These are phyloP conservation scores for Xylariaceae sp. DNA, from an alignment of 2,329 filamentous ascomycete genomes.

Conservation along the genomic window DNA sequence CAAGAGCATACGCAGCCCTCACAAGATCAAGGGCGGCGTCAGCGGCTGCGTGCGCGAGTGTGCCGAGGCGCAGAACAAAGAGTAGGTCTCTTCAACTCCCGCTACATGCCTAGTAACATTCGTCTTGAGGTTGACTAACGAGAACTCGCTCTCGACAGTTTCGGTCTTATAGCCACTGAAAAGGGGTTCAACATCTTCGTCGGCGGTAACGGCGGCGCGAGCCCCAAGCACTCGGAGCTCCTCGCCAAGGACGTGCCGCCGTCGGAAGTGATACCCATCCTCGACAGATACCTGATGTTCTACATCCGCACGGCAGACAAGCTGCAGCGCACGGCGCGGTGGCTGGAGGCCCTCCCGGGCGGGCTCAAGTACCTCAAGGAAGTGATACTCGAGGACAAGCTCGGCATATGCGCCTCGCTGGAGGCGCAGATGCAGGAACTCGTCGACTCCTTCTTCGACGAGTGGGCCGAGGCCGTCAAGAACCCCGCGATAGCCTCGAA, in stretches of 20 bases:
- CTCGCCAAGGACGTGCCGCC: conserved; percentile 82
- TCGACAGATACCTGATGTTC: conserved; percentile 87
- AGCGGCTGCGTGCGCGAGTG: conserved; percentile 90
- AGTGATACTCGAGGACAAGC: conserved; percentile 77
- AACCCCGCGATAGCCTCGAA: conserved; percentile 60
- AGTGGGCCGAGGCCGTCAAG: conserved; percentile 80
- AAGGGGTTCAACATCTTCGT: conserved; percentile 94
- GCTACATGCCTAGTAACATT: too few species aligned
- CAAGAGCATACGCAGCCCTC: conserved; percentile 81
- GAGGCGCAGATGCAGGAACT: conserved; percentile 85
- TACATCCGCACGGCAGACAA: conserved; percentile 92
- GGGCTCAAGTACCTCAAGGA: conserved; percentile 78
- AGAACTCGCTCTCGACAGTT: conserved; percentile 67
- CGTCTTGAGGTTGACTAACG: too few species aligned
- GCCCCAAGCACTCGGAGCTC: conserved; percentile 74
- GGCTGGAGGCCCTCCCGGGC: conserved; percentile 78
- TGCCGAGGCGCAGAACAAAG: conserved; percentile 87
- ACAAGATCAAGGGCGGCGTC: conserved; percentile 88
- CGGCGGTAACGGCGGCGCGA: conserved; percentile 82
- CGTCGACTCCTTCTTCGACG: conserved; percentile 79
- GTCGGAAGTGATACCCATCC: conserved; percentile 72
- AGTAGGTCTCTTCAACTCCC: too few species aligned
- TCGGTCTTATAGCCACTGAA: conserved; percentile 85
- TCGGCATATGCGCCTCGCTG: conserved; percentile 77
- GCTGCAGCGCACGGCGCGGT: conserved; percentile 80